A percentile compares a stretch with the other conserved stretches of the same genome.
Conservation (phyloP, 441 rosid genomes). For the Populus tomentosa region DNA sequence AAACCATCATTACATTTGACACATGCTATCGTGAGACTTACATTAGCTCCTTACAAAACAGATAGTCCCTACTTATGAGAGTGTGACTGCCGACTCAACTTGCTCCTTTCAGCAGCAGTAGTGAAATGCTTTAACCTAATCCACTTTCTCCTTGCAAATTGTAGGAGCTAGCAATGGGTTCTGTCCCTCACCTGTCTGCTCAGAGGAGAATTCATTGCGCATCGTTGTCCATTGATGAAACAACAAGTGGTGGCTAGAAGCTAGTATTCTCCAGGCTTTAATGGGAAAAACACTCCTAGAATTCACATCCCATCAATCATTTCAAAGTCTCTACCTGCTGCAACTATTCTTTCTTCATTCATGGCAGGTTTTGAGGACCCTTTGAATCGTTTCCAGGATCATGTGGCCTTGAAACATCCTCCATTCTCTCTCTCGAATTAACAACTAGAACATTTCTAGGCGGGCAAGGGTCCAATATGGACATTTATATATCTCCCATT, state of each 20-base stretch:
- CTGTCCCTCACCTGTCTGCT: conserved; percentile 33
- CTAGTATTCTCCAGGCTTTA: conserved; percentile 11
- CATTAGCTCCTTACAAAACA: background rate
- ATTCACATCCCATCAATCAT: conserved; percentile 27
- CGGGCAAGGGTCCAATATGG: background rate
- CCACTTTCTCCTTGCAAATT: conserved; percentile 14
- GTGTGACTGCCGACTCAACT: background rate
- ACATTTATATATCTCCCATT: background rate
- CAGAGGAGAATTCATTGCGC: conserved; percentile 20
- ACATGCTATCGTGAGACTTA: conserved; percentile 15
- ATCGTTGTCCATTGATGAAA: conserved; percentile 20
- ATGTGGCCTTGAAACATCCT: background rate
- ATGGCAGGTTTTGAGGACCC: background rate
- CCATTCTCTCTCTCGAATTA: background rate
- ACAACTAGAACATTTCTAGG: background rate
- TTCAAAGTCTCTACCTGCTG: conserved; percentile 9
- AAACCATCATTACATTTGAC: background rate
- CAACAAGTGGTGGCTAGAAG: conserved; percentile 10
- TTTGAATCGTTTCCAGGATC: background rate
- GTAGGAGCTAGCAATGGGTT: conserved; percentile 12
- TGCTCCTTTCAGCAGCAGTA: background rate
- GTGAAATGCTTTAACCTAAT: background rate
- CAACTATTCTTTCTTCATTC: conserved; percentile 7
- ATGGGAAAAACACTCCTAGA: background rate
- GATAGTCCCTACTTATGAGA: conserved; percentile 7